Percentiles rank a stretch among this genome's conserved stretches.
Conservation (phyloP, 1,284 basidiomycete genomes). For the Irpex lacteus region DNA sequence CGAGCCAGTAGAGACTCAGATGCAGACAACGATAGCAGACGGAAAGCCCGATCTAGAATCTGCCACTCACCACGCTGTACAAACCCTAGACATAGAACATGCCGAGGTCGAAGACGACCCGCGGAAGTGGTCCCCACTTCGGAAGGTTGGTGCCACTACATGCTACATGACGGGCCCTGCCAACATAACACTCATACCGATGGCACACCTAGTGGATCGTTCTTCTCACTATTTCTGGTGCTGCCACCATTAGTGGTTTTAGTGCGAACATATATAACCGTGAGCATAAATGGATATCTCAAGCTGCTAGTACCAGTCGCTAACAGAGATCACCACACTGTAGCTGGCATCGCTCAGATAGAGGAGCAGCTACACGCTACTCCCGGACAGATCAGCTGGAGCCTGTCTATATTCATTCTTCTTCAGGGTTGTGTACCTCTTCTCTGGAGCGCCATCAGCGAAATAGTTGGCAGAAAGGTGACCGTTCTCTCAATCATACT, state of each 20-base stretch:
- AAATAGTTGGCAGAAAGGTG: slow-evolving; percentile 81
- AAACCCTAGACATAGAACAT: slow-evolving; percentile 59
- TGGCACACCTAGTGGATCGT: slow-evolving; percentile 41
- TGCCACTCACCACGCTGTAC: neutral
- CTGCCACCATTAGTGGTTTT: slow-evolving; percentile 68
- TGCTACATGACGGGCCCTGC: no score
- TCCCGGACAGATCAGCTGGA: slow-evolving; percentile 67
- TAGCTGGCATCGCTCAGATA: slow-evolving; percentile 69
- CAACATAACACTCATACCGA: neutral
- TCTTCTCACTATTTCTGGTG: slow-evolving; percentile 56
- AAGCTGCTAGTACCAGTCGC: neutral
- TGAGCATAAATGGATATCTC: slow-evolving; percentile 30
- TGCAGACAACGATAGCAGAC: neutral
- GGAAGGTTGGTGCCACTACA: slow-evolving; percentile 51
- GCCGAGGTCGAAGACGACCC: slow-evolving; percentile 75
- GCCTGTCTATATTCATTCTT: slow-evolving; percentile 76
- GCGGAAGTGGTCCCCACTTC: slow-evolving; percentile 61
- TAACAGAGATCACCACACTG: neutral
- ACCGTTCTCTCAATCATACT: neutral
- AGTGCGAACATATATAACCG: slow-evolving; percentile 69
- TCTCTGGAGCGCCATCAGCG: slow-evolving; percentile 71
- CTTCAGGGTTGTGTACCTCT: slow-evolving; percentile 71
- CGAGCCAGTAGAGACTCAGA: neutral
- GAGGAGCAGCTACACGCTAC: slow-evolving; percentile 63
- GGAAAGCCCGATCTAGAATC: neutral